Percentiles rank a stretch among this genome's conserved stretches.
Evolutionary conservation across 2,329 filamentous ascomycete species (phyloP).

Genomic region (Hypoxylon sp.): DNA sequence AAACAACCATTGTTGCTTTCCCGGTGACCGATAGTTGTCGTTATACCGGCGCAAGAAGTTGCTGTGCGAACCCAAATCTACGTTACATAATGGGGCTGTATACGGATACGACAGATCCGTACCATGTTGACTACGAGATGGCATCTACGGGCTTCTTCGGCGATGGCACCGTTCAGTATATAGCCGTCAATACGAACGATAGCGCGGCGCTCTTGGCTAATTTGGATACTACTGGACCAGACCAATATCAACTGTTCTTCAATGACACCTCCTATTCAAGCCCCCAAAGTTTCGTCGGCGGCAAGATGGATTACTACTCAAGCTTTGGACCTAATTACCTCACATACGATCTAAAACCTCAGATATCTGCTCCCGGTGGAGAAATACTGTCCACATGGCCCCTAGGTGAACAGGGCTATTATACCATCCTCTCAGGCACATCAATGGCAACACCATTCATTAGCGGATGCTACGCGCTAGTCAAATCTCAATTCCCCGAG

Average conservation of each 20-base stretch:
- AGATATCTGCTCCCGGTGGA: conserved; percentile 53
- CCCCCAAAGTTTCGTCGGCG: conserved; percentile 29
- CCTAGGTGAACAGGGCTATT: conserved; percentile 48
- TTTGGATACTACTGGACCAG: conserved; percentile 25
- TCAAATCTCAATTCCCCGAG: conserved; percentile 52
- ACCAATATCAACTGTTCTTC: conserved; percentile 39
- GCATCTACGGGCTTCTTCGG: conserved; percentile 38
- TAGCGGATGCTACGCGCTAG: conserved; percentile 52
- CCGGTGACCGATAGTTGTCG: conserved; percentile 35
- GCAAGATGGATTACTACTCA: conserved; percentile 44
- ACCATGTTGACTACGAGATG: conserved; percentile 37
- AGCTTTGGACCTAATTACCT: conserved; percentile 42
- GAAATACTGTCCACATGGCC: conserved; percentile 54
- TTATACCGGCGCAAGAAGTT: conserved; percentile 25
- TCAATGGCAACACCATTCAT: conserved; percentile 55
- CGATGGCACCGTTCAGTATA: conserved; percentile 34
- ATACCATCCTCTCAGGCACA: conserved; percentile 53
- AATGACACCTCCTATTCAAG: conserved; percentile 38
- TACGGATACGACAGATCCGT: conserved; percentile 27
- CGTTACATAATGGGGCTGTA: conserved; percentile 39
- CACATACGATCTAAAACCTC: conserved; percentile 48
- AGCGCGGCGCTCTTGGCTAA: conserved; percentile 26
- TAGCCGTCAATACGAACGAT: conserved; percentile 25
- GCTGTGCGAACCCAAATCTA: conserved; percentile 14
- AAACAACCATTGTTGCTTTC: conserved; percentile 40